phyloP scores from a whole-genome alignment of 2,329 filamentous ascomycete genomes.

The Hymenoscyphus scutula region DNA sequence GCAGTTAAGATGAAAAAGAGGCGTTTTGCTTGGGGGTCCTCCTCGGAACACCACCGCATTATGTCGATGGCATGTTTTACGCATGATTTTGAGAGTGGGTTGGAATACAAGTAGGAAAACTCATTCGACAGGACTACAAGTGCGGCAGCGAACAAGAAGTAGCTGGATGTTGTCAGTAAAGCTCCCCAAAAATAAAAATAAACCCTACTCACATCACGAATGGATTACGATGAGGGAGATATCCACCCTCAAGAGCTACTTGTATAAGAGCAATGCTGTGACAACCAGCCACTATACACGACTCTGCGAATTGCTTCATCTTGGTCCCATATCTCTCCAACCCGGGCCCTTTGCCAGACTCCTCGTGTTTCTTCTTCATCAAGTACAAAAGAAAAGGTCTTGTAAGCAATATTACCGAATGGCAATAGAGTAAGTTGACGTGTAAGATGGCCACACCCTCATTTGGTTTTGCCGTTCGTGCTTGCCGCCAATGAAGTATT shows the following conservation, averaged over 20 bases:
- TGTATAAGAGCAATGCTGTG: slow-evolving; percentile 50
- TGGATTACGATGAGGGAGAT: slow-evolving; percentile 52
- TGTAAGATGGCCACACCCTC: slow-evolving; percentile 61
- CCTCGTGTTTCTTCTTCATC: slow-evolving; percentile 44
- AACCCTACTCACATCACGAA: slow-evolving; percentile 51
- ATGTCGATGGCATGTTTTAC: slow-evolving; percentile 47
- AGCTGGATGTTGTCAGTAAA: slow-evolving; percentile 38
- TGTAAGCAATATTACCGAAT: slow-evolving; percentile 61
- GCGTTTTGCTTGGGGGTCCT: slow-evolving; percentile 49
- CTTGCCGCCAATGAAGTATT: slow-evolving; percentile 50
- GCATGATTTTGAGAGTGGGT: slow-evolving; percentile 41
- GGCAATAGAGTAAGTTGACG: slow-evolving; percentile 59
- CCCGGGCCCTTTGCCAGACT: slow-evolving; percentile 31
- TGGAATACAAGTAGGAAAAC: slow-evolving; percentile 49
- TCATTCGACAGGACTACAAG: slow-evolving; percentile 57
- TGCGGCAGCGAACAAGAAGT: slow-evolving; percentile 55
- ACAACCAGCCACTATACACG: slow-evolving; percentile 50
- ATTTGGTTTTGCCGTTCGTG: slow-evolving; percentile 43
- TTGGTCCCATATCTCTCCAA: slow-evolving; percentile 35
- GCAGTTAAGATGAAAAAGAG: slow-evolving; percentile 50
- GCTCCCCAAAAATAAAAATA: neutral
- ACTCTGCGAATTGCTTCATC: slow-evolving; percentile 48
- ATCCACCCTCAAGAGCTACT: slow-evolving; percentile 43
- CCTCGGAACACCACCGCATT: slow-evolving; percentile 47
- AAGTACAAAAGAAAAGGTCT: slow-evolving; percentile 63